phyloP scores from a whole-genome alignment of 192 early-diverging fungal species.

The Coemansia sp. region DNA sequence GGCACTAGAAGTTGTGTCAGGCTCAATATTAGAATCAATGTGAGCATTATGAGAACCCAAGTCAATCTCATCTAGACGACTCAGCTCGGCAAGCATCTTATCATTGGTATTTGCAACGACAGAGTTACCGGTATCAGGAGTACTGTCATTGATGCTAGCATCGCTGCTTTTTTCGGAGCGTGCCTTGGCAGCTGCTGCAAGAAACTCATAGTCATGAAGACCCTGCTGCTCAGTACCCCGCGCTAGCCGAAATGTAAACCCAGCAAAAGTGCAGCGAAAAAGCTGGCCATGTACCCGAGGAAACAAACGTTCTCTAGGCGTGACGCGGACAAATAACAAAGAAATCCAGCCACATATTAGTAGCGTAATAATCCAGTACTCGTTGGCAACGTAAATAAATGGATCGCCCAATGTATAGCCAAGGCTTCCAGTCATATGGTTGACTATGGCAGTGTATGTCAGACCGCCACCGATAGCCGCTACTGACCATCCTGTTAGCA shows the following conservation, averaged over 20 bases:
- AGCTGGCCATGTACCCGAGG: slow-evolving; percentile 63
- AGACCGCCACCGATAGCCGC: slow-evolving; percentile 73
- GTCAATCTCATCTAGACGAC: too few species aligned
- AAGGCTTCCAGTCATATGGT: slow-evolving; percentile 31
- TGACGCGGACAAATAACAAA: slow-evolving; percentile 60
- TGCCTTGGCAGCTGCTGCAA: slow-evolving; percentile 12
- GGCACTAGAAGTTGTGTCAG: not conserved
- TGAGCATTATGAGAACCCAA: too few species aligned
- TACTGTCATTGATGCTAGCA: slow-evolving; percentile 5
- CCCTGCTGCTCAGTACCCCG: slow-evolving; percentile 44
- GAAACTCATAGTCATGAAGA: slow-evolving; percentile 47
- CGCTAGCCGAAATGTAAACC: slow-evolving; percentile 53
- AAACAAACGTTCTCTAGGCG: slow-evolving; percentile 64
- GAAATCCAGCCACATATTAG: slow-evolving; percentile 60
- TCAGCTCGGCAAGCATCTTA: too few species aligned
- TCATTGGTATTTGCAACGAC: not conserved
- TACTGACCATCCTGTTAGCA: slow-evolving; percentile 75
- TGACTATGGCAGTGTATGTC: slow-evolving; percentile 64
- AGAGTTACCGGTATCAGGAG: not conserved
- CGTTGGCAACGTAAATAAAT: slow-evolving; percentile 60
- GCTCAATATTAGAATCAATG: not conserved
- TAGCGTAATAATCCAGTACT: slow-evolving; percentile 69
- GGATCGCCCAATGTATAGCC: slow-evolving; percentile 56
- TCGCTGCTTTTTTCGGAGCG: not conserved
- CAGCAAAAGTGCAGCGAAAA: slow-evolving; percentile 58